These are phyloP conservation scores for Stephanodiscus triporus DNA, from an alignment of 108 stramenopile genomes.

Conservation along the genomic window DNA sequence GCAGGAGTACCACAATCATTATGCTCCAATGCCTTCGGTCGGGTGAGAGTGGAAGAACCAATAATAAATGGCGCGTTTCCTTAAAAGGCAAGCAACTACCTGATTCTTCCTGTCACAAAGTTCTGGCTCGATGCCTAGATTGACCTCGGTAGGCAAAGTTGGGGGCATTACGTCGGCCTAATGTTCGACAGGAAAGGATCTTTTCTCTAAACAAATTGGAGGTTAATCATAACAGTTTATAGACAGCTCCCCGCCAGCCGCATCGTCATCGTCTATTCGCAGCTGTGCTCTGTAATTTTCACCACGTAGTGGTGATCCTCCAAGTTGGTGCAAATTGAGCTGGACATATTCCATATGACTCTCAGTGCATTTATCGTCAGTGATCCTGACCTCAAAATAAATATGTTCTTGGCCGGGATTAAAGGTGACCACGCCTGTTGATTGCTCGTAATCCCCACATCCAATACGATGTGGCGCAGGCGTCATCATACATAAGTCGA, in stretches of 20 bases:
- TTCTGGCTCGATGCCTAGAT: too few species aligned
- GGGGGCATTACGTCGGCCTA: too few species aligned
- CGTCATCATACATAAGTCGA: conserved; percentile 44
- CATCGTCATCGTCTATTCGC: conserved; percentile 76
- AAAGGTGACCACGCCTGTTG: conserved; percentile 65
- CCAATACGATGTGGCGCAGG: conserved; percentile 31
- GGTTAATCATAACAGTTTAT: background rate
- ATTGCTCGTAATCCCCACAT: conserved; percentile 85
- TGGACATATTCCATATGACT: conserved; percentile 72
- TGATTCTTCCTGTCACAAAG: background rate
- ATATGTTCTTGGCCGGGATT: conserved; percentile 41
- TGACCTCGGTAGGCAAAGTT: too few species aligned
- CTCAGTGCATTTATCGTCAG: conserved; percentile 80
- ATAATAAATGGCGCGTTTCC: conserved; percentile 81
- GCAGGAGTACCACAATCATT: conserved; percentile 48
- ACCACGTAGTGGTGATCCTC: conserved; percentile 61
- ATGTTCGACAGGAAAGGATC: too few species aligned
- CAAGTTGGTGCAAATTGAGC: conserved; percentile 71
- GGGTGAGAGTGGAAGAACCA: conserved; percentile 75
- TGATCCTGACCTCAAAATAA: conserved; percentile 62
- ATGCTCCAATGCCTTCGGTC: conserved; percentile 60
- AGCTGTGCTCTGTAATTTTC: conserved; percentile 64
- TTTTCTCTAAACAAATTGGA: too few species aligned
- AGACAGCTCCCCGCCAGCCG: conserved; percentile 5
- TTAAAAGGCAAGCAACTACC: conserved; percentile 22